Percentiles rank a stretch among this genome's conserved stretches.
phyloP scores from a whole-genome alignment of 78 protist species.

The Emiliania huxleyi region DNA sequence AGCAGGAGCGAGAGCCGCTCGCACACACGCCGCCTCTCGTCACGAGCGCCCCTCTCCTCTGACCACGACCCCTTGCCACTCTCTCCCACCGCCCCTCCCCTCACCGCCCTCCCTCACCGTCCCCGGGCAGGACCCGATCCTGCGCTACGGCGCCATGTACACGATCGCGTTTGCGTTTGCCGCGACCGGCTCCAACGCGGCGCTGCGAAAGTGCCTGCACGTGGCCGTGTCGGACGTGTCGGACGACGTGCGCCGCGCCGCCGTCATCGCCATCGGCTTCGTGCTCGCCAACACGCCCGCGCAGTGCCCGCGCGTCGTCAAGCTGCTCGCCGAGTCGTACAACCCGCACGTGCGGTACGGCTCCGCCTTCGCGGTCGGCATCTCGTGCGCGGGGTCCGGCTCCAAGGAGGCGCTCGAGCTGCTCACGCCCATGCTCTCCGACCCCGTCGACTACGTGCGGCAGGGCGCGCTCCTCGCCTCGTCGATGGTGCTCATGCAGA shows the following conservation, averaged over 20 bases:
- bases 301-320: conserved; percentile 39
- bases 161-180: conserved; percentile 92
- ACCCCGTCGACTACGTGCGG: conserved; percentile 76
- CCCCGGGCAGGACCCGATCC: not conserved
- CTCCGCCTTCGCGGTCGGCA: conserved; percentile 95
- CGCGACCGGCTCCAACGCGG: conserved; percentile 83
- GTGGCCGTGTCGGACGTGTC: conserved; percentile 96
- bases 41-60: no score
- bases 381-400: conserved; percentile 95
- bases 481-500: conserved; percentile 93
- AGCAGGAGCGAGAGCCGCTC: no score
- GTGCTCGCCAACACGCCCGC: conserved; percentile 82
- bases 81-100: no score
- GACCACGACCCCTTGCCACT: no score
- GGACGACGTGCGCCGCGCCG: conserved; percentile 98
- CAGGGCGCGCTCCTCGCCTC: conserved; percentile 89
- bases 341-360: conserved; percentile 99
- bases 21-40: no score
- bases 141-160: conserved; percentile 84
- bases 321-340: conserved; percentile 70
- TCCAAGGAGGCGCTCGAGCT: conserved; percentile 51
- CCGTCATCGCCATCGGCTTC: conserved; percentile 95
- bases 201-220: conserved; percentile 86
- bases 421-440: conserved; percentile 75
- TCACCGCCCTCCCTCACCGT: no score